These are phyloP conservation scores for Porodaedalea pini DNA, from an alignment of 1,284 basidiomycete species.

Conservation along the genomic window DNA sequence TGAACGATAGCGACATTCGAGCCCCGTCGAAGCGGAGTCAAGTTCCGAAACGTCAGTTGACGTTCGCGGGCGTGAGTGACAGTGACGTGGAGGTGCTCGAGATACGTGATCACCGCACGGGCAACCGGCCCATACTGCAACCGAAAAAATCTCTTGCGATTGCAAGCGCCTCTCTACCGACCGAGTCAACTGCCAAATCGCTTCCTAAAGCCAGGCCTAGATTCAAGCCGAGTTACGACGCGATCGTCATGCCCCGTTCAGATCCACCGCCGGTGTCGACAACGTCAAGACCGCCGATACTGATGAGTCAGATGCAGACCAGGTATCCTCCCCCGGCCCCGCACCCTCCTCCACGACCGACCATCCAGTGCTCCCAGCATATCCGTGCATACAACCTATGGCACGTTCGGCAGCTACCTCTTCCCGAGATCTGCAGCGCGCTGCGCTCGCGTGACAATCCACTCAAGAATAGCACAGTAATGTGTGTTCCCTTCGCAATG, in stretches of 20 bases:
- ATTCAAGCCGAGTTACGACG: not conserved
- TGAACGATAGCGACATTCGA: no score
- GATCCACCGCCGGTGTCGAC: no score
- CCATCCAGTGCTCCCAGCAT: constrained; percentile 39
- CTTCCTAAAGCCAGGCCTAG: not conserved
- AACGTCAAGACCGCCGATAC: no score
- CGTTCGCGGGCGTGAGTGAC: not conserved
- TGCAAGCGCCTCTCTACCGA: not conserved
- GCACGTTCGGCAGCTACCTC: constrained; percentile 40
- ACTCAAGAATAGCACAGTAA: constrained; percentile 51
- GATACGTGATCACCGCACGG: no score
- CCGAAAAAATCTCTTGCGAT: not conserved
- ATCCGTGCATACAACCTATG: constrained; percentile 57
- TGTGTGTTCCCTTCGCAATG: constrained; percentile 39
- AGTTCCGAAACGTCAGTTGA: no score
- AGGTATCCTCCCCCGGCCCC: not conserved
- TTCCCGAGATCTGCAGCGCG: constrained; percentile 47
- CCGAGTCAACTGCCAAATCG: not conserved
- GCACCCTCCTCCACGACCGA: not conserved
- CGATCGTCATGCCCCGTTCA: constrained; percentile 17
- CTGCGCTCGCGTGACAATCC: constrained; percentile 41
- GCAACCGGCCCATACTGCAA: not conserved
- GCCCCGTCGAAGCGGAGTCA: no score
- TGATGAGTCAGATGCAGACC: no score
- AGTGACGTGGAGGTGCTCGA: constrained; percentile 1